Conservation (phyloP, 2,329 filamentous ascomycete genomes). For the Claviceps sp. region DNA sequence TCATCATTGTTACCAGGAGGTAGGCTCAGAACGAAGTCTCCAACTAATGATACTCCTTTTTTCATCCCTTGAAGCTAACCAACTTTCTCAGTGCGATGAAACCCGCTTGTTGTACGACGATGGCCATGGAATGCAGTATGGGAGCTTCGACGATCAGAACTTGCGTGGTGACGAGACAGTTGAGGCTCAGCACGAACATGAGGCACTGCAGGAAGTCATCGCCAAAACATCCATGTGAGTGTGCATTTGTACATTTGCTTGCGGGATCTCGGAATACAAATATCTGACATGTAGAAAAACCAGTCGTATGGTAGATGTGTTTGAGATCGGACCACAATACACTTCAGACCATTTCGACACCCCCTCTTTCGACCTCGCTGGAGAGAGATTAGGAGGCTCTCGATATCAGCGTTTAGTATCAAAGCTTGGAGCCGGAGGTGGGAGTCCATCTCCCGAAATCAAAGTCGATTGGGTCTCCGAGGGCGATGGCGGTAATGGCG, state of each 20-base stretch:
- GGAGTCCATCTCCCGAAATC: conserved; percentile 25
- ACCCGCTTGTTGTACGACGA: conserved; percentile 48
- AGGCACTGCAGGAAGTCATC: conserved; percentile 50
- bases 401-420: conserved; percentile 50
- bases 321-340: conserved; percentile 46
- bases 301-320: conserved; percentile 56
- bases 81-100: conserved; percentile 36
- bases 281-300: conserved; percentile 1
- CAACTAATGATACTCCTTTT: neutral
- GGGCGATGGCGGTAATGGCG: conserved; percentile 24
- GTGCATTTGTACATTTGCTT: neutral
- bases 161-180: conserved; percentile 43
- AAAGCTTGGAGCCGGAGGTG: conserved; percentile 37
- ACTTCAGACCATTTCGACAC: conserved; percentile 22
- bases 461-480: conserved; percentile 43
- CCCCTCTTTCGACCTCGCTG: conserved; percentile 32
- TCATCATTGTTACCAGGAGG: conserved; percentile 38
- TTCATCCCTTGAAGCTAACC: conserved; percentile 1
- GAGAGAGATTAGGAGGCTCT: conserved; percentile 40
- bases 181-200: conserved; percentile 49
- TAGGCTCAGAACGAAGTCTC: conserved; percentile 12
- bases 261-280: neutral
- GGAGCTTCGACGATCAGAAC: conserved; percentile 46
- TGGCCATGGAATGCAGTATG: conserved; percentile 43
- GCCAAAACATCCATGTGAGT: conserved; percentile 50